phyloP scores from a whole-genome alignment of 257 asterid species.

The Ophiorrhiza pumila region DNA sequence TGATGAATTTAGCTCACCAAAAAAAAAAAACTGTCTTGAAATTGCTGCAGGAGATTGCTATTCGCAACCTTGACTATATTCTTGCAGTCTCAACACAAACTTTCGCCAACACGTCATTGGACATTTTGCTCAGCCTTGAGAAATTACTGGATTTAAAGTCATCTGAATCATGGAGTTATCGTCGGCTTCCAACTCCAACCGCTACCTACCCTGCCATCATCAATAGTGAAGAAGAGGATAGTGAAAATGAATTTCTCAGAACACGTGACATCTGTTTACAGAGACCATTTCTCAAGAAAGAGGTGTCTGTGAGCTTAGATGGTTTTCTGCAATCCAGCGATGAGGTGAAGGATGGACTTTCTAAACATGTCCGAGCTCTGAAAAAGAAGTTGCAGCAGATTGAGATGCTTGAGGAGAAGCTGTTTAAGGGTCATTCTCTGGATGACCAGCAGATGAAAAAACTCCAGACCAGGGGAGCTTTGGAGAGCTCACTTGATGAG shows the following conservation, averaged over 20 bases:
- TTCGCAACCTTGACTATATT: slow-evolving; percentile 86
- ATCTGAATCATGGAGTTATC: slow-evolving; percentile 85
- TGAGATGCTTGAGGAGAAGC: slow-evolving; percentile 89
- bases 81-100: slow-evolving; percentile 71
- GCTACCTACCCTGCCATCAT: slow-evolving; percentile 83
- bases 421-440: slow-evolving; percentile 55
- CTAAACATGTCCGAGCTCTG: slow-evolving; percentile 70
- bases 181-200: slow-evolving; percentile 87
- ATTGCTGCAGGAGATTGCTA: slow-evolving; percentile 79
- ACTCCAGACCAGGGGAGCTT: slow-evolving; percentile 52
- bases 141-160: slow-evolving; percentile 67
- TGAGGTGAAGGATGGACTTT: slow-evolving; percentile 41
- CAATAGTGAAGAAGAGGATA: slow-evolving; percentile 78
- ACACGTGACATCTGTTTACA: slow-evolving; percentile 43
- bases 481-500: slow-evolving; percentile 75
- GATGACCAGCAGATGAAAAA: slow-evolving; percentile 90
- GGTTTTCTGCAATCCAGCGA: slow-evolving; percentile 61
- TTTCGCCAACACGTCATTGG: slow-evolving; percentile 60
- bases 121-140: slow-evolving; percentile 69
- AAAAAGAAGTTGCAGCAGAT: slow-evolving; percentile 96
- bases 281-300: slow-evolving; percentile 35
- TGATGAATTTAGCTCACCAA: not conserved
- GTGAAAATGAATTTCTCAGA: slow-evolving; percentile 46
- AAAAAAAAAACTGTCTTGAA: slow-evolving; percentile 1
- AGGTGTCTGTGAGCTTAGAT: slow-evolving; percentile 44